These are phyloP conservation scores for Metrosideros polymorpha DNA, from an alignment of 441 rosid species.

Conservation along the genomic window DNA sequence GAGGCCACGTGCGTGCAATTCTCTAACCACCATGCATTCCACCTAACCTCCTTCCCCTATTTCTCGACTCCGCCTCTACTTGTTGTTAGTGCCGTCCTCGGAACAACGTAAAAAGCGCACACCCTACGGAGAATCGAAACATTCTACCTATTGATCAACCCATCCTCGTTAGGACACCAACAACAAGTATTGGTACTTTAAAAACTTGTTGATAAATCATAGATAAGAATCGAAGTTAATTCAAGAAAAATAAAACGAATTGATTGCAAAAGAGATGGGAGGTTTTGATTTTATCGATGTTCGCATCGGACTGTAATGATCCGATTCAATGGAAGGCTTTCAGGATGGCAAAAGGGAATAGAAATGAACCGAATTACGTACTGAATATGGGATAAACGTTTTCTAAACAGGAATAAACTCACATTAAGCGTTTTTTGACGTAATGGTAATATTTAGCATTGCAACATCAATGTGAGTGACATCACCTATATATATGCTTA, in stretches of 20 bases:
- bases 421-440: too few relatives aligned
- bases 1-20: not conserved
- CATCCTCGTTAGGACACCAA: too few relatives aligned
- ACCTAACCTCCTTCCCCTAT: not conserved
- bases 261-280: not conserved
- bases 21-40: not conserved
- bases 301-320: accelerated
- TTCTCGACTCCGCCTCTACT: not conserved
- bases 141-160: not conserved
- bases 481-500: too few relatives aligned
- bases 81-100: not conserved
- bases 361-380: too few relatives aligned
- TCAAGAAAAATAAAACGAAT: not conserved
- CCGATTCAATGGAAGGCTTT: too few relatives aligned
- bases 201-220: not conserved
- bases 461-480: too few relatives aligned
- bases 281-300: not conserved
- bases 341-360: too few relatives aligned
- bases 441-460: too few relatives aligned
- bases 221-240: not conserved
- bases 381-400: too few relatives aligned
- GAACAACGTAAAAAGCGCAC: not conserved
- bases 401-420: too few relatives aligned
- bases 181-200: not conserved
- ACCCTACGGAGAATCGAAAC: not conserved